Conservation (phyloP, 495 filamentous ascomycete genomes). For the Apiosordaria backusii region DNA sequence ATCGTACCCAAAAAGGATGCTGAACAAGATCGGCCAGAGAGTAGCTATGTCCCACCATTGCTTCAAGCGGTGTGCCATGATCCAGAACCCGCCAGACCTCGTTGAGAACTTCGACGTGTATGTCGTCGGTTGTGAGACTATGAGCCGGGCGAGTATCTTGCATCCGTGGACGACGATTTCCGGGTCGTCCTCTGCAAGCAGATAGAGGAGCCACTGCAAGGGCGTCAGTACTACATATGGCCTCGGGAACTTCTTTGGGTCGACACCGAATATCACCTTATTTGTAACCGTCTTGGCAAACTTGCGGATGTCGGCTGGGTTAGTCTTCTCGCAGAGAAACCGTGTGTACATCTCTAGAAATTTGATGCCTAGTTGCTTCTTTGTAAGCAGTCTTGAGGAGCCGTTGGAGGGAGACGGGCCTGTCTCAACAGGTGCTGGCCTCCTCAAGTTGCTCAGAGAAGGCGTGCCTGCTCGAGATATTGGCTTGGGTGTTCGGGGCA, state of each 20-base stretch:
- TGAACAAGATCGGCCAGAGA: slow-evolving; percentile 86
- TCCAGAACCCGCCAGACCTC: slow-evolving; percentile 79
- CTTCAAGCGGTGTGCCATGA: slow-evolving; percentile 76
- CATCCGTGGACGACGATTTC: slow-evolving; percentile 76
- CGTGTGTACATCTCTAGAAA: slow-evolving; percentile 80
- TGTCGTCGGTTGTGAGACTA: slow-evolving; percentile 70
- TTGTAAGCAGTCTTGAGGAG: slow-evolving; percentile 38
- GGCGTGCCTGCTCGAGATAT: slow-evolving; percentile 38
- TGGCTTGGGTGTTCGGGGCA: slow-evolving; percentile 52
- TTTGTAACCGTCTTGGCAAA: slow-evolving; percentile 95
- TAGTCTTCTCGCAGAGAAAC: slow-evolving; percentile 71
- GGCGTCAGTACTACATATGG: slow-evolving; percentile 39
- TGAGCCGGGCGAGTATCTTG: slow-evolving; percentile 81
- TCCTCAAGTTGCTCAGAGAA: slow-evolving; percentile 27
- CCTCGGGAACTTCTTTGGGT: slow-evolving; percentile 17
- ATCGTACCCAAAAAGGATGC: slow-evolving; percentile 81
- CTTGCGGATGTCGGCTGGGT: slow-evolving; percentile 65
- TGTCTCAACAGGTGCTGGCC: slow-evolving; percentile 34
- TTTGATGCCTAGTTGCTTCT: slow-evolving; percentile 64
- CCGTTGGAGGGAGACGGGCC: slow-evolving; percentile 15
- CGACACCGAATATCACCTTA: slow-evolving; percentile 60
- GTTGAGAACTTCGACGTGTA: slow-evolving; percentile 83
- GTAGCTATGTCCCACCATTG: slow-evolving; percentile 84
- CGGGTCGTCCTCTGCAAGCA: slow-evolving; percentile 81
- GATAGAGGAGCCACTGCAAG: slow-evolving; percentile 84